Evolutionary conservation across 345 rosid species (phyloP).

Genomic region (Reutealis trisperma): DNA sequence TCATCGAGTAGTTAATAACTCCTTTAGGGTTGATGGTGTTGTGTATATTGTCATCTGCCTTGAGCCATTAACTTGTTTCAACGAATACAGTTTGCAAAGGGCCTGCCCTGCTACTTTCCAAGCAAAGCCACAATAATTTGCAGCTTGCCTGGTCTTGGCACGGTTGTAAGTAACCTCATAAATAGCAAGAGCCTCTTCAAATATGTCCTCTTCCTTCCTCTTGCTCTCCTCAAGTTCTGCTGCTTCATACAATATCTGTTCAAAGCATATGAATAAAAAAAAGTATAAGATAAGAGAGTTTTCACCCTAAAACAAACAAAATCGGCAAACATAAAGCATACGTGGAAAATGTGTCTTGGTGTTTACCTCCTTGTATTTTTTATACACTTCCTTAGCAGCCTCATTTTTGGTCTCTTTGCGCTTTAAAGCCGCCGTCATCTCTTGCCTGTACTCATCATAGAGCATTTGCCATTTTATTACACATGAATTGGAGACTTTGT

Average conservation of each 20-base stretch:
- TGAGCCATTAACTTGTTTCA: conserved; percentile 20
- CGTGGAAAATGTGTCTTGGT: neutral
- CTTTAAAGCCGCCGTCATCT: conserved; percentile 42
- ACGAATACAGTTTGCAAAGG: conserved; percentile 39
- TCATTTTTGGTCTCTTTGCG: neutral
- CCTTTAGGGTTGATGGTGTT: conserved; percentile 39
- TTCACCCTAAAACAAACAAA: neutral
- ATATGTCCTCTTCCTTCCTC: conserved; percentile 46
- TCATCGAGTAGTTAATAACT: conserved; percentile 32
- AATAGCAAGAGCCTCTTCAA: conserved; percentile 52
- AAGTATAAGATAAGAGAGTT: neutral
- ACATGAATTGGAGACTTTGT: conserved; percentile 19
- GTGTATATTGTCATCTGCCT: conserved; percentile 14
- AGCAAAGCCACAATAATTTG: conserved; percentile 44
- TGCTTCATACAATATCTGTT: conserved; percentile 54
- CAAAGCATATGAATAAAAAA: neutral
- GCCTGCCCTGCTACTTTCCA: conserved; percentile 80
- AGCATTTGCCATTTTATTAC: conserved; percentile 34
- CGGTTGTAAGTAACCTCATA: conserved; percentile 46
- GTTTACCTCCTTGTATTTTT: conserved; percentile 60
- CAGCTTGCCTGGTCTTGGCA: conserved; percentile 24
- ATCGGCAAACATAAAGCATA: neutral
- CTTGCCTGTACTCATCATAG: conserved; percentile 45
- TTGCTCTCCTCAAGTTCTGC: conserved; percentile 45
- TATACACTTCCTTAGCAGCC: conserved; percentile 35